Evolutionary conservation across 2,329 filamentous ascomycete genomes (phyloP).

Genomic region (Rhynchosporium secalis): DNA sequence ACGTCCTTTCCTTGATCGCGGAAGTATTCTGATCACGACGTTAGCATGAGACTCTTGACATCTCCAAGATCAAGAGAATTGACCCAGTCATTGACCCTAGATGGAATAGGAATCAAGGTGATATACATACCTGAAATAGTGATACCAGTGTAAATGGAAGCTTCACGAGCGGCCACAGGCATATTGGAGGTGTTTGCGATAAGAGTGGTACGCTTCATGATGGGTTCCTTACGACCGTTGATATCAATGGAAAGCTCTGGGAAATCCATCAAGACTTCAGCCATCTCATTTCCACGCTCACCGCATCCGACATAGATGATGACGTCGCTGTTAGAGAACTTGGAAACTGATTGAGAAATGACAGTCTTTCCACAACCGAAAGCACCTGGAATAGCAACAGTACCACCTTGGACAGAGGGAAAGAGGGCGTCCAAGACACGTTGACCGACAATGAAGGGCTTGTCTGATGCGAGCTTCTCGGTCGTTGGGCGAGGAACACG

Average conservation of each 20-base stretch:
- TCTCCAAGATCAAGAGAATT: not conserved
- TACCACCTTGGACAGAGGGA: slow-evolving; percentile 94
- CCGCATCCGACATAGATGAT: slow-evolving; percentile 94
- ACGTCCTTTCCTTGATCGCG: slow-evolving; percentile 95
- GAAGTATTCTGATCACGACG: slow-evolving; percentile 81
- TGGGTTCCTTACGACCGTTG: slow-evolving; percentile 92
- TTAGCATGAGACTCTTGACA: not conserved
- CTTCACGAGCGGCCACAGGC: slow-evolving; percentile 97
- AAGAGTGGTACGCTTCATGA: slow-evolving; percentile 99
- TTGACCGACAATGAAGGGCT: slow-evolving; percentile 94
- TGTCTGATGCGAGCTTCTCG: slow-evolving; percentile 86
- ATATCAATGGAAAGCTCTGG: slow-evolving; percentile 95
- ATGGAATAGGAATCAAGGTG: not conserved
- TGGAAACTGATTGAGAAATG: slow-evolving; percentile 97
- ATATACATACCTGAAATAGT: slow-evolving; percentile 48
- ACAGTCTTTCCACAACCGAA: slow-evolving; percentile 99
- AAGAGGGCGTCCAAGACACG: slow-evolving; percentile 95
- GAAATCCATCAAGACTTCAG: slow-evolving; percentile 99
- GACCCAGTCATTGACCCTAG: no score
- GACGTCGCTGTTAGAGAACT: slow-evolving; percentile 99
- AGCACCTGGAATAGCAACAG: slow-evolving; percentile 95
- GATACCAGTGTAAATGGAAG: slow-evolving; percentile 89
- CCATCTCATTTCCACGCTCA: slow-evolving; percentile 99
- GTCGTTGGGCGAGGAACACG: slow-evolving; percentile 90
- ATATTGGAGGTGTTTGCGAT: slow-evolving; percentile 99